phyloP scores from a whole-genome alignment of 1,284 basidiomycete species.

The Termitomyces sp. region DNA sequence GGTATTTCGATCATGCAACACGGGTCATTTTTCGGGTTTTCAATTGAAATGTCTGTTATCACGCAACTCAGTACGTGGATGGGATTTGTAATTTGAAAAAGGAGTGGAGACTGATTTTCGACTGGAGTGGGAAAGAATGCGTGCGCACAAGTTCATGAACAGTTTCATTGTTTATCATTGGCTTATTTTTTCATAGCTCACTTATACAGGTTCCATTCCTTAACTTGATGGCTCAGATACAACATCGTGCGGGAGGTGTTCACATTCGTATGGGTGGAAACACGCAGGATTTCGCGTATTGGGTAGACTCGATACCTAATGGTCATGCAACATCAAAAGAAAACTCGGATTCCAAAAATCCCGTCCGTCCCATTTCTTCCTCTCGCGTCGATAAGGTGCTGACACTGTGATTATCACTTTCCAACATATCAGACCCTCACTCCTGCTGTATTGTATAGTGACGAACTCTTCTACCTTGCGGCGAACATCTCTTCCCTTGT shows the following conservation, averaged over 20 bases:
- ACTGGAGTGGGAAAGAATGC: slow-evolving; percentile 42
- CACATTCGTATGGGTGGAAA: slow-evolving; percentile 71
- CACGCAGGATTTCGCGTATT: slow-evolving; percentile 59
- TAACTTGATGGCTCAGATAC: slow-evolving; percentile 65
- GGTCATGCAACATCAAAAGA: slow-evolving; percentile 49
- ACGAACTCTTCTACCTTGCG: slow-evolving; percentile 54
- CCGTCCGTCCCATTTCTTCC: slow-evolving; percentile 29
- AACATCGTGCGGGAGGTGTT: slow-evolving; percentile 54
- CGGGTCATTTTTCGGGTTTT: slow-evolving; percentile 63
- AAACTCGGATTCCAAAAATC: slow-evolving; percentile 32
- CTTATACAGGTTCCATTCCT: slow-evolving; percentile 55
- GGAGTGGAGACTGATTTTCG: neutral
- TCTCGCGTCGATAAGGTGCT: neutral
- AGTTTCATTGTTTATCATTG: neutral
- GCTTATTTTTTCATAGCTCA: neutral
- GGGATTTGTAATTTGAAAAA: neutral
- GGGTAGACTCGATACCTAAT: slow-evolving; percentile 40
- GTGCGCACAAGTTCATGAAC: slow-evolving; percentile 19
- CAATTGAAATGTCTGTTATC: slow-evolving; percentile 65
- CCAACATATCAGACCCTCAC: slow-evolving; percentile 39
- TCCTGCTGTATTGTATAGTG: slow-evolving; percentile 52
- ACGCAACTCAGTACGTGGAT: slow-evolving; percentile 50
- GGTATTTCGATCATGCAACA: slow-evolving; percentile 49
- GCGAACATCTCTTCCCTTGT: slow-evolving; percentile 50
- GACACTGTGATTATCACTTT: neutral